These are phyloP conservation scores for Ehretia macrophylla DNA, from an alignment of 257 asterid genomes.

Conservation along the genomic window DNA sequence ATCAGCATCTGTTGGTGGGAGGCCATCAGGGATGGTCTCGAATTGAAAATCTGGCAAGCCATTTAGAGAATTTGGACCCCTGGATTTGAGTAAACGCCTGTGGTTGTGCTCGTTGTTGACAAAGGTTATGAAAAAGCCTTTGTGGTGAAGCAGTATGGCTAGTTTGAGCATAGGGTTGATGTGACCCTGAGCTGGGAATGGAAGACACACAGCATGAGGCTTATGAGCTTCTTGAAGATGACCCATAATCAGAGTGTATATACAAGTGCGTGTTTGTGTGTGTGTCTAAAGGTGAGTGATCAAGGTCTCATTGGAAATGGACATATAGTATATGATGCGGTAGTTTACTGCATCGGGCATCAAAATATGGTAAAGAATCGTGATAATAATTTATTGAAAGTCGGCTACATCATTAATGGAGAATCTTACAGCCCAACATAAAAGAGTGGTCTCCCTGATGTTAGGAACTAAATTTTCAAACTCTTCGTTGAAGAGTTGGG, in stretches of 20 bases:
- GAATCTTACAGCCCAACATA: too few species aligned
- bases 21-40: constrained; percentile 33
- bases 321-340: too few species aligned
- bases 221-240: constrained; percentile 3
- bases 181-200: constrained; percentile 45
- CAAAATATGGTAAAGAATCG: too few species aligned
- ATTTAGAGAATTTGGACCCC: constrained; percentile 10
- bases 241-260: background rate
- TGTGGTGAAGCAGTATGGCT: constrained; percentile 51
- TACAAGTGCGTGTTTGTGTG: too few species aligned
- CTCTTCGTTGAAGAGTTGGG: too few species aligned
- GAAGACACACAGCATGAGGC: constrained; percentile 34
- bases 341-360: too few species aligned
- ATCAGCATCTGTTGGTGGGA: constrained; percentile 13
- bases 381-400: too few species aligned
- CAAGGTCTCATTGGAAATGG: too few species aligned
- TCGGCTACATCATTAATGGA: too few species aligned
- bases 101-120: constrained; percentile 56
- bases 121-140: constrained; percentile 45
- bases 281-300: too few species aligned
- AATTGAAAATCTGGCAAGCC: constrained; percentile 25
- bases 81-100: constrained; percentile 28
- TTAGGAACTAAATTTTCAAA: too few species aligned
- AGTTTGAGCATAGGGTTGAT: constrained; percentile 41
- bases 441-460: too few species aligned